A percentile compares a stretch with the other conserved stretches of the same genome.
Evolutionary conservation across 768 basidiomycete genomes (phyloP).

Genomic region (Amanita brunnescens): DNA sequence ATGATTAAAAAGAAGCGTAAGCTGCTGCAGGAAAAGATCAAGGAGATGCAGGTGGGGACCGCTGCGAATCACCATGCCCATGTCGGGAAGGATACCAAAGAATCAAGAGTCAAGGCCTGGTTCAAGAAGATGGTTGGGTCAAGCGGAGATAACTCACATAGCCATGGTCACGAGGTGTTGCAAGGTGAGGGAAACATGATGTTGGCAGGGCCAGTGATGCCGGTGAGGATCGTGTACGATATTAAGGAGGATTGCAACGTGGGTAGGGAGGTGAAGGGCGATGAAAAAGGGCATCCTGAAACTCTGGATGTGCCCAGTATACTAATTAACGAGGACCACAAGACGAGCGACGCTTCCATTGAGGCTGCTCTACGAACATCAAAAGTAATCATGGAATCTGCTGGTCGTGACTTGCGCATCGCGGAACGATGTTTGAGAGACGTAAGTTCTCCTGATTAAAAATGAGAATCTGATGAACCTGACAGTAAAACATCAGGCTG

Average conservation of each 20-base stretch:
- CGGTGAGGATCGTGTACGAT: slow-evolving; percentile 28
- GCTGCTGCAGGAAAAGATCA: slow-evolving; percentile 26
- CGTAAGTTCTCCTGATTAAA: slow-evolving; percentile 28
- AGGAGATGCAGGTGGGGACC: slow-evolving; percentile 17
- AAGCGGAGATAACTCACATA: background rate
- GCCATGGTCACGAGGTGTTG: background rate
- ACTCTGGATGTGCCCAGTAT: background rate
- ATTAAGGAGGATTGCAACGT: slow-evolving; percentile 34
- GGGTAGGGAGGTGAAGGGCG: slow-evolving; percentile 27
- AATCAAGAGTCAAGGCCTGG: slow-evolving; percentile 52
- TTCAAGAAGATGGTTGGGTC: slow-evolving; percentile 44
- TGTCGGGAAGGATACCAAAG: slow-evolving; percentile 9
- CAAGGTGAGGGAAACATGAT: background rate
- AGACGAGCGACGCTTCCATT: slow-evolving; percentile 28
- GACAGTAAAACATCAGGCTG: slow-evolving; percentile 30
- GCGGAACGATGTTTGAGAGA: slow-evolving; percentile 46
- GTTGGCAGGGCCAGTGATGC: background rate
- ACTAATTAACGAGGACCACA: slow-evolving; percentile 8
- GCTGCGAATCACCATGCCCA: slow-evolving; percentile 23
- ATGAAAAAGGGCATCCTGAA: slow-evolving; percentile 9
- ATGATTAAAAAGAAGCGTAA: slow-evolving; percentile 33
- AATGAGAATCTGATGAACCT: background rate
- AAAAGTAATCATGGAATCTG: slow-evolving; percentile 41
- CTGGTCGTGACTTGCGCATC: slow-evolving; percentile 45
- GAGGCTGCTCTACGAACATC: slow-evolving; percentile 34